Evolutionary conservation across 2,329 filamentous ascomycete species (phyloP).

Genomic region (Calonectria hongkongensis): DNA sequence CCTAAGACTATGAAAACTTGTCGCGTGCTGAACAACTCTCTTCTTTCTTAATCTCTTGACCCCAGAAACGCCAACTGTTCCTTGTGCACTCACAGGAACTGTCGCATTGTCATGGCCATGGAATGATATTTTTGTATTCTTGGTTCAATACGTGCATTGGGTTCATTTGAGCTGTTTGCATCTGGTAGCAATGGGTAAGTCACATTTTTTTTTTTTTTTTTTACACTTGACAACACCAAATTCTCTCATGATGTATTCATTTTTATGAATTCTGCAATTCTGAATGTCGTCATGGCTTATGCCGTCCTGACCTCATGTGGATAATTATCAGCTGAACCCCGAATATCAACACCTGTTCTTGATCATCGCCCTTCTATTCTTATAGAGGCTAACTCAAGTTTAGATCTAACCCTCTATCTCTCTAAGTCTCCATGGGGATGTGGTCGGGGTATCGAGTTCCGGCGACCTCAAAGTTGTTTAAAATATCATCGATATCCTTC

Average conservation of each 20-base stretch:
- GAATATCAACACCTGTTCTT: constrained; percentile 36
- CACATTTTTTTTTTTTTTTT: constrained; percentile 5
- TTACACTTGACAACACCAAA: constrained; percentile 22
- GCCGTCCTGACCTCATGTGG: constrained; percentile 54
- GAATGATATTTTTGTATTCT: too few species aligned
- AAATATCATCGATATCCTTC: constrained; percentile 67
- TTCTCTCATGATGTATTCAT: constrained; percentile 61
- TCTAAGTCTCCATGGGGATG: constrained; percentile 61
- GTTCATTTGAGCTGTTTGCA: not conserved
- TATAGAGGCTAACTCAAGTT: constrained; percentile 33
- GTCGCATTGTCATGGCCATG: not conserved
- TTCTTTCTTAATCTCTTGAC: not conserved
- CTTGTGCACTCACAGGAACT: not conserved
- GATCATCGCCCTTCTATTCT: constrained; percentile 34
- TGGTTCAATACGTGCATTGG: too few species aligned
- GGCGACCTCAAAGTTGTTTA: constrained; percentile 67
- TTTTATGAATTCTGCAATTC: constrained; percentile 71
- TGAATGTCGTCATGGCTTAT: constrained; percentile 57
- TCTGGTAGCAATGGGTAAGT: constrained; percentile 42
- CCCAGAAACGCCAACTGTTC: not conserved
- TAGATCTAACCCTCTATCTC: not conserved
- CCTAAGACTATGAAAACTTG: too few species aligned
- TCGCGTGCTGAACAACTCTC: constrained; percentile 19
- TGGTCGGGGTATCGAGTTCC: constrained; percentile 69
- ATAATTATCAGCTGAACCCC: constrained; percentile 56